Percentiles rank a stretch among this genome's conserved stretches.
Evolutionary conservation across 192 early-diverging fungal species (phyloP).

Genomic region (Cetraspora pellucida): DNA sequence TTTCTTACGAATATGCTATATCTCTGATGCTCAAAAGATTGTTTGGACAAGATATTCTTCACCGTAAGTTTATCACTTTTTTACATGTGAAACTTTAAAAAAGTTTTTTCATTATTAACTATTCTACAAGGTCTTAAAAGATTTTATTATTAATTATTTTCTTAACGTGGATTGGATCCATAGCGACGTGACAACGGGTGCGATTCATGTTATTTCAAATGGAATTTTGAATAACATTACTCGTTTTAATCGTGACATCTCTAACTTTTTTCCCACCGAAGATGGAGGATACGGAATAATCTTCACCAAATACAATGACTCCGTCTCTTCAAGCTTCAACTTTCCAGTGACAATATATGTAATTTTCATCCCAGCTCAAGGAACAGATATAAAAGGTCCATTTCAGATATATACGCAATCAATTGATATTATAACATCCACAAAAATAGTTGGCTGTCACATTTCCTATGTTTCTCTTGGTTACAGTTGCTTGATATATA

Average conservation of each 20-base stretch:
- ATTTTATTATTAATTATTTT: background rate
- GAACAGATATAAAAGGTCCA: background rate
- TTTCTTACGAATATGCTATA: background rate
- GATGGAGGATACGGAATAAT: constrained; percentile 1
- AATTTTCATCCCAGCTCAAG: background rate
- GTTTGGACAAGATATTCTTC: background rate
- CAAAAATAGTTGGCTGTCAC: background rate
- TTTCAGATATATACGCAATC: background rate
- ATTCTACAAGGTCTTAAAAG: background rate
- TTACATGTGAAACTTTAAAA: too few species aligned
- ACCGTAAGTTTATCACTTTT: background rate
- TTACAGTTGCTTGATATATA: background rate
- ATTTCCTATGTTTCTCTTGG: background rate
- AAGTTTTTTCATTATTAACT: too few species aligned
- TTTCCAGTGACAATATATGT: background rate
- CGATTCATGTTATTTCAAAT: background rate
- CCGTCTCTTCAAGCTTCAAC: background rate
- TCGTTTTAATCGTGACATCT: background rate
- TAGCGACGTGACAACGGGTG: background rate
- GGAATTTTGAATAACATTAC: background rate
- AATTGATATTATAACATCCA: background rate
- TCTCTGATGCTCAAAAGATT: background rate
- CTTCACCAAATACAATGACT: background rate
- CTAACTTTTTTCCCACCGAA: background rate
- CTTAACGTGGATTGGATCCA: background rate